phyloP scores from a whole-genome alignment of 306 rosid genomes.

The Sicyos baderoa region DNA sequence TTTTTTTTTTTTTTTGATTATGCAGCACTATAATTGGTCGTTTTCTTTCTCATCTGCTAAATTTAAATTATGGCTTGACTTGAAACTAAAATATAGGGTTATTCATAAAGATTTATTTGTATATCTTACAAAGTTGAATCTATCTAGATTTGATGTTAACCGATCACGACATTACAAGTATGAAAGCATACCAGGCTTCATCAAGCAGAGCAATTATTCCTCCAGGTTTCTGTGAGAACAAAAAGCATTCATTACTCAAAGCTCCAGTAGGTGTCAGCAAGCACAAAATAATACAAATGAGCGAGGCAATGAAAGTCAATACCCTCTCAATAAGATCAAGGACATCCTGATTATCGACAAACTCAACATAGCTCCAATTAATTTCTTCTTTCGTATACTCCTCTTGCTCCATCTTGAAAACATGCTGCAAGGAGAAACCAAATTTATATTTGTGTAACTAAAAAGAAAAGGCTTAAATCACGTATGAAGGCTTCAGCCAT shows the following conservation, averaged over 20 bases:
- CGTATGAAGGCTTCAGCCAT: not conserved
- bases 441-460: conserved; percentile 10
- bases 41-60: not conserved
- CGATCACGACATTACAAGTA: conserved; percentile 14
- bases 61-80: not conserved
- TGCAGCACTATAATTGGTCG: not conserved
- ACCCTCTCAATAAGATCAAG: conserved; percentile 88
- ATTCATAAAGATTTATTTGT: not conserved
- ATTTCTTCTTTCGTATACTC: conserved; percentile 85
- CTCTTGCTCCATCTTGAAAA: conserved; percentile 94
- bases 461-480: conserved; percentile 21
- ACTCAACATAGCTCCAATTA: conserved; percentile 82
- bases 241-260: conserved; percentile 16
- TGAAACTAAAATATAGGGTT: not conserved
- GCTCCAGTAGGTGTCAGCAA: conserved; percentile 13
- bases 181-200: conserved; percentile 73
- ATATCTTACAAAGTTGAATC: not conserved
- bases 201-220: conserved; percentile 89
- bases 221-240: conserved; percentile 71
- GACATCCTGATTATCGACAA: conserved; percentile 83
- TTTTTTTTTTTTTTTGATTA: too few species aligned
- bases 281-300: conserved; percentile 7
- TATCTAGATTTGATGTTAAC: conserved; percentile 15
- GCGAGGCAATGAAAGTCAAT: conserved; percentile 15
- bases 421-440: conserved; percentile 51